Percentiles rank a stretch among this genome's conserved stretches.
Conservation (phyloP, 140 eudicot species). For the Senecio squalidus region DNA sequence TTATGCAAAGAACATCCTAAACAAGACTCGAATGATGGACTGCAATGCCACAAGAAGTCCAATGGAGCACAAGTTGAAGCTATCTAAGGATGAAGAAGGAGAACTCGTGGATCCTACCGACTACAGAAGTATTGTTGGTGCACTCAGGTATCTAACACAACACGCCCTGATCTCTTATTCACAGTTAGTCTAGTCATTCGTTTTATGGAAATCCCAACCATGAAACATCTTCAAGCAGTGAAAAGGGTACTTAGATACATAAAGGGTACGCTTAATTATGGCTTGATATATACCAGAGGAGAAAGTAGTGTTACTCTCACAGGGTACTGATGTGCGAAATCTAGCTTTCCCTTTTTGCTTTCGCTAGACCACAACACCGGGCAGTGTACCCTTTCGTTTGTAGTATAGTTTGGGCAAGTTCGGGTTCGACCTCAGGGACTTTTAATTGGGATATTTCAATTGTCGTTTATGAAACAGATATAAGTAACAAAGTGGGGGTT, state of each 20-base stretch:
- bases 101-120: background rate
- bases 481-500: too few species aligned
- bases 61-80: background rate
- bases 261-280: background rate
- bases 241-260: background rate
- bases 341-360: too few species aligned
- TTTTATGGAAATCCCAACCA: background rate
- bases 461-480: too few species aligned
- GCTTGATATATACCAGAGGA: background rate
- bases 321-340: too few species aligned
- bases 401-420: too few species aligned
- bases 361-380: too few species aligned
- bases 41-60: background rate
- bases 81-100: background rate
- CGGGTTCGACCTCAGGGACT: too few species aligned
- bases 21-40: background rate
- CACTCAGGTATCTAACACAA: background rate
- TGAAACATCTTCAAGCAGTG: background rate
- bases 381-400: too few species aligned
- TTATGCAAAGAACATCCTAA: background rate
- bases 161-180: background rate
- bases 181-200: background rate
- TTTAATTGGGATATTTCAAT: too few species aligned
- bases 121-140: conserved; percentile 1
- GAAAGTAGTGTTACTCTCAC: background rate